These are phyloP conservation scores for Cubamyces lactineus DNA, from an alignment of 768 basidiomycete species.

Conservation along the genomic window DNA sequence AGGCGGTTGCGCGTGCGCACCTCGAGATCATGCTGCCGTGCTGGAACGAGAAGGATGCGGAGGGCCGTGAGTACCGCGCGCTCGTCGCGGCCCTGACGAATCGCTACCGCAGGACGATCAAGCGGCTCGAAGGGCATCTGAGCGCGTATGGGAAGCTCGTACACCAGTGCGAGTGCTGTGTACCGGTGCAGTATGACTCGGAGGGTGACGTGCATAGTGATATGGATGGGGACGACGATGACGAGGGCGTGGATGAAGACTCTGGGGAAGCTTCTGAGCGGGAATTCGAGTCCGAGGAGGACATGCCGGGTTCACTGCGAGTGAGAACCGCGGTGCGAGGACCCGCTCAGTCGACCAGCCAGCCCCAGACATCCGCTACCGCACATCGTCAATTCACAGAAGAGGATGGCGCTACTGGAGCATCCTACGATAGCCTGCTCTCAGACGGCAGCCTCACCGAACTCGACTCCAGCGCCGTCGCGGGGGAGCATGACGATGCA, in stretches of 20 bases:
- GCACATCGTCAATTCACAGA: no score
- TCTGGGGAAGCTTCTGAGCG: not conserved
- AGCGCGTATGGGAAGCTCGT: not conserved
- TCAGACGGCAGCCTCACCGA: no score
- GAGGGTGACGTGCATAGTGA: not conserved
- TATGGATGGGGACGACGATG: not conserved
- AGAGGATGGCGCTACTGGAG: no score
- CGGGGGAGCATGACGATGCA: not conserved
- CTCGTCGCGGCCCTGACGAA: not conserved
- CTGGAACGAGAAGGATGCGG: not conserved
- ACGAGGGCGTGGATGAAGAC: not conserved
- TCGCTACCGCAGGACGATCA: not conserved
- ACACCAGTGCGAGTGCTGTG: not conserved
- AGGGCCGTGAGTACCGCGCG: not conserved
- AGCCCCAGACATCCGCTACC: no score
- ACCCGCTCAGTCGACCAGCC: no score
- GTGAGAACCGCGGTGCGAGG: not conserved
- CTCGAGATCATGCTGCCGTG: not conserved
- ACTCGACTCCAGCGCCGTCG: not conserved
- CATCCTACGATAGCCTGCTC: no score
- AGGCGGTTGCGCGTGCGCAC: not conserved
- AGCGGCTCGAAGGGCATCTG: not conserved
- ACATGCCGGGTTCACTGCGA: not conserved
- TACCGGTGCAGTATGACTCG: not conserved
- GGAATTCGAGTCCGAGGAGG: not conserved